Percentiles rank a stretch among this genome's conserved stretches.
Conservation (phyloP, 345 rosid genomes). For the Microcos paniculata region DNA sequence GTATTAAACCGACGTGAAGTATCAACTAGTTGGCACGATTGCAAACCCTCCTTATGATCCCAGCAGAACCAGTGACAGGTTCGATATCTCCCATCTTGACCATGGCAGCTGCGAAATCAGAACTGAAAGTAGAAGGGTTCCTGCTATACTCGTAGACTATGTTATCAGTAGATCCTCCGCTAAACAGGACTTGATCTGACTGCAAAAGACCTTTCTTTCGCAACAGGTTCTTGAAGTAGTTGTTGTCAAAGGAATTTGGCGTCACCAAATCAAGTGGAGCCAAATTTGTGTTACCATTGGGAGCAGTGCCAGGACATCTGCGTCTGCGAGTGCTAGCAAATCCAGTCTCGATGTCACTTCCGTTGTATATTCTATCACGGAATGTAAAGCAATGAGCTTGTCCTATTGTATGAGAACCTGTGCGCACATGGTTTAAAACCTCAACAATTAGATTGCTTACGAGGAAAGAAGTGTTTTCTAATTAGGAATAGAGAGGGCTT, state of each 20-base stretch:
- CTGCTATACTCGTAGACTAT: constrained; percentile 43
- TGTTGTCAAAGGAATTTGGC: constrained; percentile 49
- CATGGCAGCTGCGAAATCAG: constrained; percentile 47
- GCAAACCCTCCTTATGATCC: constrained; percentile 40
- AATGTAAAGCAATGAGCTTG: constrained; percentile 50
- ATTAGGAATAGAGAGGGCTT: background rate
- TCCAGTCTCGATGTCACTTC: constrained; percentile 39
- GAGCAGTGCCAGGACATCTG: constrained; percentile 28
- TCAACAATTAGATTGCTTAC: background rate
- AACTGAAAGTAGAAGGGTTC: constrained; percentile 21
- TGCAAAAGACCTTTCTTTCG: constrained; percentile 52
- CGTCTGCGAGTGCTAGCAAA: constrained; percentile 45
- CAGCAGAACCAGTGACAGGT: constrained; percentile 35
- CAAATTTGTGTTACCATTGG: constrained; percentile 24
- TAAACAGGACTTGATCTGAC: constrained; percentile 34
- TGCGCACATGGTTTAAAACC: background rate
- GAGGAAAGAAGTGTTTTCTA: background rate
- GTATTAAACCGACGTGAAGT: no score
- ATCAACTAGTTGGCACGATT: constrained; percentile 34
- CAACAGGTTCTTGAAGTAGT: constrained; percentile 49
- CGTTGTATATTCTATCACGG: constrained; percentile 42
- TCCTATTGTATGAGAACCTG: constrained; percentile 55
- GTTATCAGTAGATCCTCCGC: constrained; percentile 37
- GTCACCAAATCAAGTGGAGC: constrained; percentile 51
- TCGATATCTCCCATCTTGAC: constrained; percentile 46